Evolutionary conservation across 1,139 yeast genomes (phyloP).

Genomic region (Kodamaea alishanica): DNA sequence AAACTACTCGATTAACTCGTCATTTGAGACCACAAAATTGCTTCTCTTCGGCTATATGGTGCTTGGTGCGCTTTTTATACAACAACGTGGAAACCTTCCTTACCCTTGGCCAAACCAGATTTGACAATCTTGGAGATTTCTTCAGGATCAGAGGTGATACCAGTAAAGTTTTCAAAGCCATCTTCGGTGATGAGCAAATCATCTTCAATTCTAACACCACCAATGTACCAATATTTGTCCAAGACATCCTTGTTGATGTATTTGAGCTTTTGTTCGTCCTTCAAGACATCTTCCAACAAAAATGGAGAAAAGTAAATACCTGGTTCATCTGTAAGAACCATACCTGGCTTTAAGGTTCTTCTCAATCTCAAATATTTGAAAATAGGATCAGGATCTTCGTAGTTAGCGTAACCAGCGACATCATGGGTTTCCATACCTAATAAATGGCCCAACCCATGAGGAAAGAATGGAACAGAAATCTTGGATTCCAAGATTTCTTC

Average conservation of each 20-base stretch:
- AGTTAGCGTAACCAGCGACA: constrained; percentile 84
- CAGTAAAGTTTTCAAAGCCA: constrained; percentile 80
- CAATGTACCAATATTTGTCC: constrained; percentile 78
- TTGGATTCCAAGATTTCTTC: constrained; percentile 69
- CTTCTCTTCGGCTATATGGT: no score
- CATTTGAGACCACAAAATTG: no score
- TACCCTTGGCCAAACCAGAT: constrained; percentile 63
- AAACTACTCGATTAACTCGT: no score
- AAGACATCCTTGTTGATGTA: constrained; percentile 64
- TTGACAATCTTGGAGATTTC: constrained; percentile 77
- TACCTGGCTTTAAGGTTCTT: constrained; percentile 63
- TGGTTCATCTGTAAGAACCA: constrained; percentile 95
- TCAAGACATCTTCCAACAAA: constrained; percentile 62
- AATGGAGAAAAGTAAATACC: constrained; percentile 89
- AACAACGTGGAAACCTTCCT: constrained; percentile 60
- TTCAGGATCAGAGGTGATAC: constrained; percentile 77
- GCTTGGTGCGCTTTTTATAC: no score
- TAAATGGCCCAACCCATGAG: constrained; percentile 93
- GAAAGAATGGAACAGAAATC: constrained; percentile 77
- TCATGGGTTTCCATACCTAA: constrained; percentile 96
- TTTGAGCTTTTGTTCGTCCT: constrained; percentile 53
- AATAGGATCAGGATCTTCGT: constrained; percentile 75
- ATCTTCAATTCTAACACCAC: constrained; percentile 96
- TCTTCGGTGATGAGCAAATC: constrained; percentile 72
- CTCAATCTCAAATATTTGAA: constrained; percentile 76